Evolutionary conservation across 768 basidiomycete genomes (phyloP), one percentile per base, ranked within the genome.

Genomic region (Daedalea quercina): DNA sequence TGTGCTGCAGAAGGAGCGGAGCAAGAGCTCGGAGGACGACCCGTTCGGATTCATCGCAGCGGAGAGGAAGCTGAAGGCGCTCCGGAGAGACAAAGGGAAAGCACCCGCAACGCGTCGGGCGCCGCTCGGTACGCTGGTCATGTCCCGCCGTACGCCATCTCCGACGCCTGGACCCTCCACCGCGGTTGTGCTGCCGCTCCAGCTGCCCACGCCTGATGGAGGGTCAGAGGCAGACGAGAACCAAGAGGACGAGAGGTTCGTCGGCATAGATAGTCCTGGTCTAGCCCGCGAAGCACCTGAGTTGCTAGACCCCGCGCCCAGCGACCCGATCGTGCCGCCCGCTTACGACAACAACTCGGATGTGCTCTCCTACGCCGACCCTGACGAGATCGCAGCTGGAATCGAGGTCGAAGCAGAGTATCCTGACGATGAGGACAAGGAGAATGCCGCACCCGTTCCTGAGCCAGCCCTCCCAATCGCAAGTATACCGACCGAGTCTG

Each of bases 41-140:
- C 66, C 63, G 6, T 67, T 67, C 47, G 66, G 66, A 2, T 58
- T 67, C n/a, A 47, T 60, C 3, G 63, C 60, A 2, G 55, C 61
- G 9, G 64, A 67, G 54, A 24, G 59, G 26, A 57, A 59, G 44
- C 50, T 67, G 3, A 64, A 62, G 57, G 54, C 54, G 0, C 35
- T 56, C 45, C 54, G 62, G 3, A 37, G 17, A 23, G 28, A 34
- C 24, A 52, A 56, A 17, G 53, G 50, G 41, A 56, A 56, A 48
- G 46, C 53, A 6, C 22, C 31, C 13, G 31, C 23, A 9, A 15
- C 52, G 23, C 57, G 24, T 1, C 61, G 64, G 22, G 57, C 56
- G 13, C 62, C 64, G 3, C 53, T 65, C 9, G 57, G 60, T 0
- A 60, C 55, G 8, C 56, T 65, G 6, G 50, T 54, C 3, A 13